Evolutionary conservation across 2,329 filamentous ascomycete species (phyloP).

Genomic region (Botrytis tulipae): DNA sequence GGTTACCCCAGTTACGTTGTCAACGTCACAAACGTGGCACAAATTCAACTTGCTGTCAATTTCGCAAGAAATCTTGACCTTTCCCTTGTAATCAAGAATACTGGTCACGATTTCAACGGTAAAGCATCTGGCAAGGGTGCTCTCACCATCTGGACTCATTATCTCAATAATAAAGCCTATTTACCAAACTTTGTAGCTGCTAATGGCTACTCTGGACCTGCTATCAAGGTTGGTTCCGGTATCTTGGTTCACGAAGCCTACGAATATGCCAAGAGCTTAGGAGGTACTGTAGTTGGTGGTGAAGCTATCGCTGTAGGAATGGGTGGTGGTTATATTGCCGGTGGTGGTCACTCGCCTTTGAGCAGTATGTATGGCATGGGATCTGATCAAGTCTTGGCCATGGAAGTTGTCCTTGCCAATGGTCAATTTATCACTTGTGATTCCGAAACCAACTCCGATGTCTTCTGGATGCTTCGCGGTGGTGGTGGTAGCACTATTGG

Average conservation of each 20-base stretch:
- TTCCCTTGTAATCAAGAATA: conserved; percentile 44
- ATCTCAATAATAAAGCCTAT: conserved; percentile 44
- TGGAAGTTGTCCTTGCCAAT: conserved; percentile 30
- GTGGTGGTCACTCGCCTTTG: conserved; percentile 59
- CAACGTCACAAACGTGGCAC: conserved; percentile 26
- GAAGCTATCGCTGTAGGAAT: conserved; percentile 41
- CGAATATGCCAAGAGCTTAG: conserved; percentile 43
- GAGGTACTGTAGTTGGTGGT: conserved; percentile 50
- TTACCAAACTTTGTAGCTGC: conserved; percentile 37
- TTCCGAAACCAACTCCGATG: conserved; percentile 26
- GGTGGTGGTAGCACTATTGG: conserved; percentile 50
- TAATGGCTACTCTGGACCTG: conserved; percentile 39
- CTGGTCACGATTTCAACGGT: conserved; percentile 48
- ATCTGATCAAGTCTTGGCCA: conserved; percentile 50
- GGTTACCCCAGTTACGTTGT: conserved; percentile 33
- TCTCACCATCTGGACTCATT: conserved; percentile 50
- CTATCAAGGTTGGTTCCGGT: conserved; percentile 42
- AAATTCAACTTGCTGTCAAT: conserved; percentile 33
- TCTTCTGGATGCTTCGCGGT: conserved; percentile 34
- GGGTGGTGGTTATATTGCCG: conserved; percentile 53
- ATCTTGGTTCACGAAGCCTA: conserved; percentile 47
- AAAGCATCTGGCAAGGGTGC: conserved; percentile 48
- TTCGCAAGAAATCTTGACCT: conserved; percentile 40
- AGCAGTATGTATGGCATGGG: conserved; percentile 54
- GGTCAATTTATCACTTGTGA: conserved; percentile 30